These are phyloP conservation scores for Tolypocladium paradoxum DNA, from an alignment of 2,329 filamentous ascomycete species.

Conservation along the genomic window DNA sequence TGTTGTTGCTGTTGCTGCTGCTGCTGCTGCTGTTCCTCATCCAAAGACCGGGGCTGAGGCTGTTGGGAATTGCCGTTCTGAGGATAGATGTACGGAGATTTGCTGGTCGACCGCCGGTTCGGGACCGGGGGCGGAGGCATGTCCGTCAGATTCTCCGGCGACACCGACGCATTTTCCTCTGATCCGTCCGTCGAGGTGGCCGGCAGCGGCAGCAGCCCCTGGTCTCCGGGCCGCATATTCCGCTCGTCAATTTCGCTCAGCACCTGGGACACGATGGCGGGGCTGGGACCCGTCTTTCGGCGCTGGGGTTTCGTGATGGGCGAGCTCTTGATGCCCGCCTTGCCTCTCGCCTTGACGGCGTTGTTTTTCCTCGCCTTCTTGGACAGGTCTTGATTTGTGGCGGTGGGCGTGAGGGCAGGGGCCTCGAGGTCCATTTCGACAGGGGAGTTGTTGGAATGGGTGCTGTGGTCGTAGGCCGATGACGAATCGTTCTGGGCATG, in stretches of 20 bases:
- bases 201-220: slow-evolving; percentile 25
- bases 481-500: slow-evolving; percentile 55
- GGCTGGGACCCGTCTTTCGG: slow-evolving; percentile 40
- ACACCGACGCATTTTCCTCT: slow-evolving; percentile 55
- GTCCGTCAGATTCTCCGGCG: slow-evolving; percentile 50
- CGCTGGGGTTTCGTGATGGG: slow-evolving; percentile 60
- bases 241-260: slow-evolving; percentile 41
- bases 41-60: slow-evolving; percentile 6
- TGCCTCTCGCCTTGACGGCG: slow-evolving; percentile 38
- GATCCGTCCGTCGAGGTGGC: slow-evolving; percentile 40
- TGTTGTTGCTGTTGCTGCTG: slow-evolving; percentile 2
- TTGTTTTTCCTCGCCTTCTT: slow-evolving; percentile 44
- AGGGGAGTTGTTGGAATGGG: slow-evolving; percentile 39
- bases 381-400: slow-evolving; percentile 34
- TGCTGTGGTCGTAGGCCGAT: slow-evolving; percentile 34
- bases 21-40: slow-evolving; percentile 3
- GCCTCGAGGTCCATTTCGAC: slow-evolving; percentile 46
- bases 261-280: slow-evolving; percentile 44
- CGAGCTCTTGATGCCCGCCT: slow-evolving; percentile 53
- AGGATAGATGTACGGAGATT: slow-evolving; percentile 56
- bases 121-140: slow-evolving; percentile 62
- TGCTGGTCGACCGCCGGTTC: slow-evolving; percentile 49
- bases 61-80: slow-evolving; percentile 28
- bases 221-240: slow-evolving; percentile 19
- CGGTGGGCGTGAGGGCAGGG: slow-evolving; percentile 19